Evolutionary conservation across 2,329 filamentous ascomycete species (phyloP), one percentile per base, ranked within the genome.

Genomic region (Hypocrella siamensis): DNA sequence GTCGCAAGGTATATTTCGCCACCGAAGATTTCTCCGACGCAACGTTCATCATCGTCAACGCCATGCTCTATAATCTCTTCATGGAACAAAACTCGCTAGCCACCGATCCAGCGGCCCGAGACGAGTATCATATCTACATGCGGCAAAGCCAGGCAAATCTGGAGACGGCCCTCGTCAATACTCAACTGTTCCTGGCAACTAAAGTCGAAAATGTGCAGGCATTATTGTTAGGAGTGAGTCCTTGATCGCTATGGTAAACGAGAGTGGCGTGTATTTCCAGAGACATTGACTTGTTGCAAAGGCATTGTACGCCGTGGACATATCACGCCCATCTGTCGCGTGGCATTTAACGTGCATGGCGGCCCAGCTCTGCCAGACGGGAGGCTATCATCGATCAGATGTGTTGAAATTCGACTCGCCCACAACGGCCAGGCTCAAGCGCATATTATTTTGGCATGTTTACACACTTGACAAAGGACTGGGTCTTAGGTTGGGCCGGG

Each of bases 301-400:
- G 69, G 61, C 68, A 4, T 53, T 70, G n/a, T 70, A 76, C 41
- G 64, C 72, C 10, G 63, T 77, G 30, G 72, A 78, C 38, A 59
- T 66, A 11, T 73, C 70, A 4, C 68, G 70, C 25, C 70, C 72
- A 1, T 71, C 70, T 0, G 58, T 79, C 4, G 70, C 69, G n/a
- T 75, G 72, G 65, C 66, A 70, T n/a, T 53, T 79, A 14, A 66
- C 64, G 17, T 67, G 65, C 6, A 62, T 63, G 14, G 74, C 73
- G 0, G 65, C 67, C 10, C 62, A 68, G 31, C 56, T 79, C 32
- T 75, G 70, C 39, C 70, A 75, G 41, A 67, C 66, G 0, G 62
- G 76, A 4, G 74, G 74, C 3, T 75, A 71, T 37, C 74, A 78
- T 44, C 62, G 67, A 31, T 43, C 47, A 10, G 52, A 50, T 25